Evolutionary conservation across 768 basidiomycete genomes (phyloP).

Genomic region (Suillus spraguei): DNA sequence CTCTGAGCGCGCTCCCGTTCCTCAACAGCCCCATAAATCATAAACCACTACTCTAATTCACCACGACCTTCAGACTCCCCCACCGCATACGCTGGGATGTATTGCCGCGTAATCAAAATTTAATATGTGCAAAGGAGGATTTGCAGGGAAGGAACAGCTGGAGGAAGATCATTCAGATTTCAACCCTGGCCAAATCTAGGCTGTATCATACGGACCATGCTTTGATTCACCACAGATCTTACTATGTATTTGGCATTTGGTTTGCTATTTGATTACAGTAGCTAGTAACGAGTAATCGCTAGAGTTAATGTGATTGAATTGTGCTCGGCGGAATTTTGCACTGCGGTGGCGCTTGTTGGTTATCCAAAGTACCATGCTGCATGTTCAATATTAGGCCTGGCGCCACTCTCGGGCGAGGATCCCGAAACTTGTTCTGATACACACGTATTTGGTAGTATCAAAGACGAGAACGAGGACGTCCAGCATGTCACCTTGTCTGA

Average conservation of each 20-base stretch:
- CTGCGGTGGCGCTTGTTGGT: background rate
- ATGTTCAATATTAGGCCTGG: too few relatives aligned
- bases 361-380: background rate
- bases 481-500: background rate
- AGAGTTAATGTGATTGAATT: conserved; percentile 2
- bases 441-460: background rate
- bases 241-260: conserved; percentile 7
- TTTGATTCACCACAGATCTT: conserved; percentile 7
- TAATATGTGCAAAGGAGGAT: conserved; percentile 6
- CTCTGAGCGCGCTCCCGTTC: background rate
- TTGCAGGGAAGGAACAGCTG: background rate
- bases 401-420: background rate
- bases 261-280: conserved; percentile 4
- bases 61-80: background rate
- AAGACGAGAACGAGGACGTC: background rate
- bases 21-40: conserved; percentile 1
- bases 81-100: background rate
- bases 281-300: background rate
- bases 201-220: conserved; percentile 1
- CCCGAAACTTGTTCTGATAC: background rate
- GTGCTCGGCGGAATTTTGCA: background rate
- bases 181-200: background rate
- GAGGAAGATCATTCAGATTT: conserved; percentile 2
- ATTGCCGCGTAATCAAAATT: background rate
- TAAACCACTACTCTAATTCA: background rate